Base-by-base conservation (phyloP, 1,284 basidiomycete genomes). In the Apiotrichum porosum region DNA sequence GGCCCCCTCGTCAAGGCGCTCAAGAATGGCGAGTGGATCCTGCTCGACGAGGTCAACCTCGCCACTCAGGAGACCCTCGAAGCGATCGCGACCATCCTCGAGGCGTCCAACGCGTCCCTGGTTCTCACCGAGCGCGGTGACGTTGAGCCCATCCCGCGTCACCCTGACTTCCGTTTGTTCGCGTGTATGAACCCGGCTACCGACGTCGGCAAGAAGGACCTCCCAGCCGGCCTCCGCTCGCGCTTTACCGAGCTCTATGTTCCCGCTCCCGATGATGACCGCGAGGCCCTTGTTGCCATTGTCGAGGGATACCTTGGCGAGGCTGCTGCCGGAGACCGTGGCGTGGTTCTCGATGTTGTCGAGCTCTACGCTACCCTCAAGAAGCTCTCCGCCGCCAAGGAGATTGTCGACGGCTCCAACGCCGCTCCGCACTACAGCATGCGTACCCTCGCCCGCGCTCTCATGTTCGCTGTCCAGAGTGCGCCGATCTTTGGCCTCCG, bases 151-250 rank as follows among this genome's bases (percentile, higher is more conserved):
- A 80, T 98, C 22, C 83, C 84, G 28, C 85, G 95, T 1, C 95
- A 98, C 69, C 84, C 90, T 17, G 85, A 95, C 61, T 99, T 99
- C 75, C 86, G 94, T 22, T 77, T 98, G 9, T 98, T 98, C 64
- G 93, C 92, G 2, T 99, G 95, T 69, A 99, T 99, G 95, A 99
- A 99, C 66, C 95, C 95, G 2, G 95, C 95, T 0, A 98, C 94
- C 3, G 95, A 99, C 58, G 89, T 97, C 18, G 95, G 95, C 45
- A 99, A 98, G 78, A 94, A 92, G 64, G 94, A 97, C 62, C 82
- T 99, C 1, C 89, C 91, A 10, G 83, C 87, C 1, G 86, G 86
- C 59, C 85, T 98, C 38, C 84, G 94, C 30, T 83, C 86, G 8
- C 83, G 88, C 26, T 98, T 98, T 76, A 97, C 92, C 2, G 95